phyloP scores from a whole-genome alignment of 1,284 basidiomycete species.

The Meripilus lineatus region DNA sequence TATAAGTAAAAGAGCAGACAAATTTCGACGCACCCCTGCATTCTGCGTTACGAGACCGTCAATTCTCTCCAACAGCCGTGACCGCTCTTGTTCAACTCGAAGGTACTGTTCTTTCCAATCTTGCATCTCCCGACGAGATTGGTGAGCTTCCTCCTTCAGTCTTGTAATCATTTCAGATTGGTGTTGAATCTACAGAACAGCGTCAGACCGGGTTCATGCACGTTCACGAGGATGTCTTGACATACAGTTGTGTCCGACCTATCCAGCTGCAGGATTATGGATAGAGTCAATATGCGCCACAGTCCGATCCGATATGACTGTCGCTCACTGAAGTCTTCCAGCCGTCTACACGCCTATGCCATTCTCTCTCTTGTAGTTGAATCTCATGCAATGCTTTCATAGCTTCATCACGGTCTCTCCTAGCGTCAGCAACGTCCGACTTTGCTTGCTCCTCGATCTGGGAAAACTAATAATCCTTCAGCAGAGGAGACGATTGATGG shows the following conservation, averaged over 20 bases:
- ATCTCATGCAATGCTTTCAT: constrained; percentile 39
- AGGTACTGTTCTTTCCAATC: constrained; percentile 73
- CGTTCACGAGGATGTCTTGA: too few relatives aligned
- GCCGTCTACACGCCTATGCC: constrained; percentile 43
- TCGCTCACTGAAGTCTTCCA: constrained; percentile 51
- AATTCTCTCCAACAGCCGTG: constrained; percentile 44
- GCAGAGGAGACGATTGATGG: neutral
- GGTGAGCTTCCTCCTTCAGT: constrained; percentile 54
- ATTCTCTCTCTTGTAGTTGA: constrained; percentile 42
- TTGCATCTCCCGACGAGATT: constrained; percentile 41
- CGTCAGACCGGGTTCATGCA: too few relatives aligned
- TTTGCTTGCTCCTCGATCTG: constrained; percentile 21
- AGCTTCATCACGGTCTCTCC: constrained; percentile 51
- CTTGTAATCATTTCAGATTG: constrained; percentile 56
- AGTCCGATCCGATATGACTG: neutral
- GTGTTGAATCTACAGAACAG: constrained; percentile 41
- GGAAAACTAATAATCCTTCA: neutral
- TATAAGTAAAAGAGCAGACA: neutral
- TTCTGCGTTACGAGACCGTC: constrained; percentile 52
- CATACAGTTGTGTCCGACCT: constrained; percentile 55
- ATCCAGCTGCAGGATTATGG: constrained; percentile 36
- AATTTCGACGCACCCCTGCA: constrained; percentile 22
- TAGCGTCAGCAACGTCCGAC: constrained; percentile 37
- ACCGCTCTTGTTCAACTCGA: constrained; percentile 60
- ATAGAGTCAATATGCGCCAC: neutral